A percentile compares a stretch with the other conserved stretches of the same genome.
phyloP scores from a whole-genome alignment of 73 alveolate genomes.

The Symbiodinium pilosum region DNA sequence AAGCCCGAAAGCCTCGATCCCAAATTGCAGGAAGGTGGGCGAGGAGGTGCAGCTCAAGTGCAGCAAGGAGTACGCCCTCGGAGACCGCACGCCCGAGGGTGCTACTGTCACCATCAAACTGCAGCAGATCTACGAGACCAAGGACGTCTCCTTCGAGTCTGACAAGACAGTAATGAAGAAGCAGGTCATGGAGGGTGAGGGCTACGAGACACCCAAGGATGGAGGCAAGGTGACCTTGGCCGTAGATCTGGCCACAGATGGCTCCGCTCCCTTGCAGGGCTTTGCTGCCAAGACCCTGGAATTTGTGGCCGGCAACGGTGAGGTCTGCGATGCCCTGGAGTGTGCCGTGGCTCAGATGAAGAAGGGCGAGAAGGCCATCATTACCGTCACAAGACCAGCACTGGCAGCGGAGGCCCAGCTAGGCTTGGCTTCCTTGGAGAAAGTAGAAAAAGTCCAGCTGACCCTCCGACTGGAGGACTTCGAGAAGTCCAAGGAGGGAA shows the following conservation, averaged over 20 bases:
- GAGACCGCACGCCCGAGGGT: not conserved
- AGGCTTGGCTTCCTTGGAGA: not conserved
- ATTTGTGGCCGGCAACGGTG: not conserved
- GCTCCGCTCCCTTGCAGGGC: not conserved
- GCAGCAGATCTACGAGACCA: conserved; percentile 44
- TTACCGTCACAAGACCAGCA: not conserved
- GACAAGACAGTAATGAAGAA: conserved; percentile 95
- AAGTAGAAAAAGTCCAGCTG: not conserved
- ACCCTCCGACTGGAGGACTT: not conserved
- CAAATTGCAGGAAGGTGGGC: not conserved
- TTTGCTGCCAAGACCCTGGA: not conserved
- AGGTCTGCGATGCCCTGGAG: conserved; percentile 4
- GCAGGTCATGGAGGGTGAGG: conserved; percentile 82
- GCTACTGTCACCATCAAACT: not conserved
- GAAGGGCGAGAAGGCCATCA: not conserved
- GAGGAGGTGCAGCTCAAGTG: not conserved
- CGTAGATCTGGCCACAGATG: not conserved
- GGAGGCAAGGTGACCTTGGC: not conserved
- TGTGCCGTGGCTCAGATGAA: not conserved
- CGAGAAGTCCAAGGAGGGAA: not conserved
- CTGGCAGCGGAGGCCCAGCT: not conserved
- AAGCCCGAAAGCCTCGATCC: not conserved
- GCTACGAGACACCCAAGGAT: conserved; percentile 41
- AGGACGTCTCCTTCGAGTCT: not conserved
- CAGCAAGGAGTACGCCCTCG: not conserved